Percentiles rank a stretch among this genome's conserved stretches.
phyloP scores from a whole-genome alignment of 306 rosid species.

The Sesbania bispinosa region DNA sequence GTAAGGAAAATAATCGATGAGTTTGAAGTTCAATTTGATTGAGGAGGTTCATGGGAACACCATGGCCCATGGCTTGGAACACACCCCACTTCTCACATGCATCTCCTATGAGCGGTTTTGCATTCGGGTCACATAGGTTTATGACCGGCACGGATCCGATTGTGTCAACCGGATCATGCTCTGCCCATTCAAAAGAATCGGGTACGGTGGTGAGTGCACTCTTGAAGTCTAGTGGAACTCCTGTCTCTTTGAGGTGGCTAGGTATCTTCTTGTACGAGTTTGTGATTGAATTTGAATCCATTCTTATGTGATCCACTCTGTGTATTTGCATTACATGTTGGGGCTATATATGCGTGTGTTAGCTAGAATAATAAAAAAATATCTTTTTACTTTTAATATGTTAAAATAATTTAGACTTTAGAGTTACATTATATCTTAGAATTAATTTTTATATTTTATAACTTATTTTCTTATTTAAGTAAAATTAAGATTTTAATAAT shows the following conservation, averaged over 20 bases:
- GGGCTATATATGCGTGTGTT: too few relatives aligned
- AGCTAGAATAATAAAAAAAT: too few relatives aligned
- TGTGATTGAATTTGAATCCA: slow-evolving; percentile 20
- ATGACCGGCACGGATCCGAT: slow-evolving; percentile 28
- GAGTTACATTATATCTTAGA: too few relatives aligned
- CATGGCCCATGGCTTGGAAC: slow-evolving; percentile 49
- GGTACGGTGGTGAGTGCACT: slow-evolving; percentile 22
- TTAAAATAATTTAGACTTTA: too few relatives aligned
- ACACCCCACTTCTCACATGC: slow-evolving; percentile 48
- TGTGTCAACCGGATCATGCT: background rate
- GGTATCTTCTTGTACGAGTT: background rate
- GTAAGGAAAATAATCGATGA: slow-evolving; percentile 35
- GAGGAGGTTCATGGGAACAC: slow-evolving; percentile 23
- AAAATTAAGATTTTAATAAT: too few relatives aligned
- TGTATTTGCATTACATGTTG: too few relatives aligned
- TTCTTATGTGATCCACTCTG: too few relatives aligned
- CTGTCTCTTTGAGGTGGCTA: background rate
- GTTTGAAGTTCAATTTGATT: slow-evolving; percentile 15
- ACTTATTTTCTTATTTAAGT: too few relatives aligned
- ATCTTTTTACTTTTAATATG: too few relatives aligned
- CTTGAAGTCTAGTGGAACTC: slow-evolving; percentile 37
- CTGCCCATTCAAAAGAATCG: slow-evolving; percentile 41
- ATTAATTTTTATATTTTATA: too few relatives aligned
- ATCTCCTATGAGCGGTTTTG: slow-evolving; percentile 1
- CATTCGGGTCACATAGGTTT: slow-evolving; percentile 33